Base-by-base conservation (phyloP, 768 basidiomycete species). In the Sistotremastrum suecicum region DNA sequence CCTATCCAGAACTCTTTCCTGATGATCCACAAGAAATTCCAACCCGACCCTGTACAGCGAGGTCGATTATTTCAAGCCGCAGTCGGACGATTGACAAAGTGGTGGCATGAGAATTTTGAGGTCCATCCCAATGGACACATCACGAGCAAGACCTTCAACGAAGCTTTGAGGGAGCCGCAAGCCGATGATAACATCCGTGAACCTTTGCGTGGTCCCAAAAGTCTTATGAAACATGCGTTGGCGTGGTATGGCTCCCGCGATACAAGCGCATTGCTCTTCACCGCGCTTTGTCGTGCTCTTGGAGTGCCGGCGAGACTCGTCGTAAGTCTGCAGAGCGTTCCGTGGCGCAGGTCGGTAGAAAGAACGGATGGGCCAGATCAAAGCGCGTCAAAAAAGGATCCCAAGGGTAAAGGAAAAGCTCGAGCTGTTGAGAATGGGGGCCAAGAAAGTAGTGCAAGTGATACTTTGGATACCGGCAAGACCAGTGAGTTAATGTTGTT, bases 191-290 rank as follows among this genome's bases (percentile, higher is more conserved):
- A 58, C 33, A 77, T 76, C 7, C 69, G 71, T 35, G 92, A 94
- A 60, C 56, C 67, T 3, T 75, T 95, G 31, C 71, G 80, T 40
- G 80, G 78, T 43, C 67, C 71, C 9, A 91, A 92, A 58, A 90
- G 87, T 51, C 69, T 97, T 36, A 91, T 92, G 86, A 97, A 95
- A 58, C 89, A 92, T 58, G 83, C 80, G 0, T 64, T 97, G 12
- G 79, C 83, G 71, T 74, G 71, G 45, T 69, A 64, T 48, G 95
- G 92, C 5, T 83, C 80, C 28, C 71, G 86, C 49, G 95, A 99
- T 59, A 75, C 76, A 36, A 84, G 83, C 48, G 83, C 89, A 1
- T 89, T 94, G 53, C 71, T 98, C 3, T 98, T 97, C 59, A 92
- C 90, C 4, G 79, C 87, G 1, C 67, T 95, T 0, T 88, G 89